These are phyloP conservation scores for Sarocladium strictum DNA, from an alignment of 2,329 filamentous ascomycete species.

Conservation along the genomic window DNA sequence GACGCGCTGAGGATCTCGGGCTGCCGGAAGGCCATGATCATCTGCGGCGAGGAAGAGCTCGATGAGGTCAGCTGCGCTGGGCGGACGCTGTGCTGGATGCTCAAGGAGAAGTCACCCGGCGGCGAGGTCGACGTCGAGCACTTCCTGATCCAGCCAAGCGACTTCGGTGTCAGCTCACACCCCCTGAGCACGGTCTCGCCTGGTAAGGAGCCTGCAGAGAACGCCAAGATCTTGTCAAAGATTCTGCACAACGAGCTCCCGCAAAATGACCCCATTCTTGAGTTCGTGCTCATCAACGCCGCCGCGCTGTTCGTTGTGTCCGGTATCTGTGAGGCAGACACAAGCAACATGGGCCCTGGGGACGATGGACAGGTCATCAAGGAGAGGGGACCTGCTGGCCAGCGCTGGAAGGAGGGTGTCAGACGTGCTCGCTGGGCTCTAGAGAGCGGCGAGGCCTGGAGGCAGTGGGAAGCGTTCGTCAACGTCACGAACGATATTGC, in stretches of 20 bases:
- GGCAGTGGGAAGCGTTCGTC: constrained; percentile 77
- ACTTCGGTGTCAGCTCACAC: constrained; percentile 78
- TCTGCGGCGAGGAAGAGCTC: constrained; percentile 90
- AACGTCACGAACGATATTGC: constrained; percentile 63
- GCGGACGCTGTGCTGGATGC: constrained; percentile 80
- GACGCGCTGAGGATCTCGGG: constrained; percentile 75
- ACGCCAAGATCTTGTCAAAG: constrained; percentile 74
- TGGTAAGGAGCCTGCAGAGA: constrained; percentile 79
- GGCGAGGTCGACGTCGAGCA: constrained; percentile 56
- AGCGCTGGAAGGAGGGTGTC: constrained; percentile 93
- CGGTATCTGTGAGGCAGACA: constrained; percentile 79
- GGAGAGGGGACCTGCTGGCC: constrained; percentile 77
- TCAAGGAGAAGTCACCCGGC: constrained; percentile 43
- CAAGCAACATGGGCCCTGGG: constrained; percentile 70
- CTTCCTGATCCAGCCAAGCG: constrained; percentile 73
- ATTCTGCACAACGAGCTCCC: constrained; percentile 70
- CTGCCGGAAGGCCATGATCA: constrained; percentile 76
- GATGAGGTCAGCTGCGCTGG: constrained; percentile 95
- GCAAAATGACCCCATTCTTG: constrained; percentile 74
- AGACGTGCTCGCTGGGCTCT: constrained; percentile 83
- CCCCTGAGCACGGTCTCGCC: constrained; percentile 72
- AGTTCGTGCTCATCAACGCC: constrained; percentile 93
- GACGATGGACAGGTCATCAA: constrained; percentile 76
- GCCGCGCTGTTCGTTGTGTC: constrained; percentile 81
- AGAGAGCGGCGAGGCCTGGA: constrained; percentile 78